Percentiles rank a stretch among this genome's conserved stretches.
These are phyloP conservation scores for Prasinococcaceae sp. DNA, from an alignment of 139 green algal genomes.

Conservation along the genomic window DNA sequence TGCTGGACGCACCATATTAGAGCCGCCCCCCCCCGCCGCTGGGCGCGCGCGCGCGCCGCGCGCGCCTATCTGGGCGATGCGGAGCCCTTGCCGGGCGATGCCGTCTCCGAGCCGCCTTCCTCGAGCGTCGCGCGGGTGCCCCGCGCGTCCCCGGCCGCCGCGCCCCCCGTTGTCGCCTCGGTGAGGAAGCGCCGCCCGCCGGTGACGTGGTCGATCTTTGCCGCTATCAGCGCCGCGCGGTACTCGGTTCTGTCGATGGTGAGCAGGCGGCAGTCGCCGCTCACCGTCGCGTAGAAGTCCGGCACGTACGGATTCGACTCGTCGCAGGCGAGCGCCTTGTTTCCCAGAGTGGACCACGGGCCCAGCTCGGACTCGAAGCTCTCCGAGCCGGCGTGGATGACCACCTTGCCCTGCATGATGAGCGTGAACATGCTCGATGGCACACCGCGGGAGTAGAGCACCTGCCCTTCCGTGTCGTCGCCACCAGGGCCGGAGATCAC, in stretches of 20 bases:
- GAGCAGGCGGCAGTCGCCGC: conserved; percentile 19
- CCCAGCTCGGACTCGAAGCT: conserved; percentile 35
- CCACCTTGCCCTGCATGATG: conserved; percentile 26
- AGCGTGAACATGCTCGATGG: conserved; percentile 26
- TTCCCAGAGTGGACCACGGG: conserved; percentile 30
- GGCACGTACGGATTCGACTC: conserved; percentile 26
- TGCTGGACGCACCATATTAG: too few relatives aligned
- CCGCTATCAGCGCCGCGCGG: background rate
- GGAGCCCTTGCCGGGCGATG: too few relatives aligned
- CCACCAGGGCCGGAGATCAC: background rate
- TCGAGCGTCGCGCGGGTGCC: too few relatives aligned
- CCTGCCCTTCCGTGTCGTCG: background rate
- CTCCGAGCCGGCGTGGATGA: conserved; percentile 29
- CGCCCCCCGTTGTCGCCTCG: background rate
- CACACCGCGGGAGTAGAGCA: background rate
- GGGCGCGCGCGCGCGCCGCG: too few relatives aligned
- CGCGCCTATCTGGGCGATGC: too few relatives aligned
- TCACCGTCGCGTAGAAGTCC: conserved; percentile 22
- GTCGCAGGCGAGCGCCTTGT: conserved; percentile 18
- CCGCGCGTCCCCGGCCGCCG: too few relatives aligned
- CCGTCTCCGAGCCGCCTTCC: too few relatives aligned
- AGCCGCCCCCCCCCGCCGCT: too few relatives aligned
- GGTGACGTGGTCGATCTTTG: background rate
- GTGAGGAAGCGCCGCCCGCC: background rate
- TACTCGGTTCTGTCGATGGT: background rate